These are phyloP conservation scores for Suillus subluteus DNA, from an alignment of 768 basidiomycete species.

Conservation along the genomic window DNA sequence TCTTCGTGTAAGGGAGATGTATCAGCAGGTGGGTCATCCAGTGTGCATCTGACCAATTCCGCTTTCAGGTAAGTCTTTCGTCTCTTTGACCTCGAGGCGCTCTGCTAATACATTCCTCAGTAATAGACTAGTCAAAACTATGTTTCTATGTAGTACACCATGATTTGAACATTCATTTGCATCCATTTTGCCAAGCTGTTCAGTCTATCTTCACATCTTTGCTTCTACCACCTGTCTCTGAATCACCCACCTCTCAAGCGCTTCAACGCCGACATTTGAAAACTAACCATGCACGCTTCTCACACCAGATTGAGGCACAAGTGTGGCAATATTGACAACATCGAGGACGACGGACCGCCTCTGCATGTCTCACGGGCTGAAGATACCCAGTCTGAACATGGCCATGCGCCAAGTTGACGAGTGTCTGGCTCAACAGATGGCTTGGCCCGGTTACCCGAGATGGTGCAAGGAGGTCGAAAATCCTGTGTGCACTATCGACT, in stretches of 20 bases:
- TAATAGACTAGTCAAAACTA: not conserved
- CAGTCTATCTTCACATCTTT: slow-evolving; percentile 25
- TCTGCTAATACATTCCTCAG: not conserved
- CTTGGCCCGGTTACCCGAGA: no score
- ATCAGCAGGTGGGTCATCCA: not conserved
- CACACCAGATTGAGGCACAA: slow-evolving; percentile 52
- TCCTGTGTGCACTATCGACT: no score
- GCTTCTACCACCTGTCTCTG: slow-evolving; percentile 21
- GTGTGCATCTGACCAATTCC: not conserved
- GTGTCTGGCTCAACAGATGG: no score
- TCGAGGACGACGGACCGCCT: slow-evolving; percentile 49
- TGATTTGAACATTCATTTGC: no score
- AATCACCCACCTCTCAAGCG: slow-evolving; percentile 22
- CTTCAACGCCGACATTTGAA: slow-evolving; percentile 20
- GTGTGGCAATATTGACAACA: slow-evolving; percentile 52
- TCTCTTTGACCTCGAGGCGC: not conserved
- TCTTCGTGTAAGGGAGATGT: not conserved
- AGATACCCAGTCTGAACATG: slow-evolving; percentile 49
- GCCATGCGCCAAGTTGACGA: no score
- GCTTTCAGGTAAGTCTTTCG: not conserved
- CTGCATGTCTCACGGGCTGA: slow-evolving; percentile 50
- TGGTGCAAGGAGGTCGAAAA: no score
- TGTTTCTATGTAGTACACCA: not conserved
- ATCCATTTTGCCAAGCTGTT: no score
- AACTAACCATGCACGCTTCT: slow-evolving; percentile 38